These are phyloP conservation scores for Litsea cubeba DNA, from an alignment of 164 flowering plant genomes.

Conservation along the genomic window DNA sequence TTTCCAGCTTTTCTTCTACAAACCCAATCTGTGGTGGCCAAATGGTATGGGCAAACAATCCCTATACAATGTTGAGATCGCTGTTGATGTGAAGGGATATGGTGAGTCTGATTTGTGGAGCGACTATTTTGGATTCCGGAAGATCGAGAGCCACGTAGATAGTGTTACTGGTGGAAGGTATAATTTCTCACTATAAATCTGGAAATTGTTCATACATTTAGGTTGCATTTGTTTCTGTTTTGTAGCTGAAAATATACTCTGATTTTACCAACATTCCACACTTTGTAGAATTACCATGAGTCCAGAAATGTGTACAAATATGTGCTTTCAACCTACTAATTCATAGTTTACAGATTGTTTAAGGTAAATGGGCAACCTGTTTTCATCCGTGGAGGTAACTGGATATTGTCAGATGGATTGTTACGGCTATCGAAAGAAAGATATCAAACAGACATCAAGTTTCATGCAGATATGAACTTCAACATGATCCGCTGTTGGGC, in stretches of 20 bases:
- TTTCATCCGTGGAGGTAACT: constrained; percentile 96
- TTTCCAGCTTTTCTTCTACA: constrained; percentile 89
- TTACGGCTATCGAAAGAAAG: constrained; percentile 79
- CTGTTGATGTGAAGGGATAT: constrained; percentile 68
- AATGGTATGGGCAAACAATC: constrained; percentile 98
- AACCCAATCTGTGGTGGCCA: constrained; percentile 98
- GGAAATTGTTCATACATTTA: background rate
- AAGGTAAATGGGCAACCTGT: constrained; percentile 91
- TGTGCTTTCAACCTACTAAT: background rate
- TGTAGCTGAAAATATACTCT: background rate
- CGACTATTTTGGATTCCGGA: constrained; percentile 86
- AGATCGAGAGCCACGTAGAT: constrained; percentile 81
- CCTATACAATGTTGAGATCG: constrained; percentile 64
- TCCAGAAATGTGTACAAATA: background rate
- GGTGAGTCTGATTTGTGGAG: constrained; percentile 90
- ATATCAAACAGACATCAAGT: constrained; percentile 84
- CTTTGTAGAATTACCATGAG: constrained; percentile 1
- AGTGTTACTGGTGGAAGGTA: constrained; percentile 93
- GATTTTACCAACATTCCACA: background rate
- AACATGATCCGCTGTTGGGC: constrained; percentile 99
- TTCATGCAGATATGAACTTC: constrained; percentile 96
- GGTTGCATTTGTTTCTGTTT: background rate
- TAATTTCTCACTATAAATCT: constrained; percentile 2
- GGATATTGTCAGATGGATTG: constrained; percentile 95
- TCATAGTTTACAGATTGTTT: constrained; percentile 52